Conservation (phyloP, 1,139 yeast genomes). For the Suhomyces bokatorum region DNA sequence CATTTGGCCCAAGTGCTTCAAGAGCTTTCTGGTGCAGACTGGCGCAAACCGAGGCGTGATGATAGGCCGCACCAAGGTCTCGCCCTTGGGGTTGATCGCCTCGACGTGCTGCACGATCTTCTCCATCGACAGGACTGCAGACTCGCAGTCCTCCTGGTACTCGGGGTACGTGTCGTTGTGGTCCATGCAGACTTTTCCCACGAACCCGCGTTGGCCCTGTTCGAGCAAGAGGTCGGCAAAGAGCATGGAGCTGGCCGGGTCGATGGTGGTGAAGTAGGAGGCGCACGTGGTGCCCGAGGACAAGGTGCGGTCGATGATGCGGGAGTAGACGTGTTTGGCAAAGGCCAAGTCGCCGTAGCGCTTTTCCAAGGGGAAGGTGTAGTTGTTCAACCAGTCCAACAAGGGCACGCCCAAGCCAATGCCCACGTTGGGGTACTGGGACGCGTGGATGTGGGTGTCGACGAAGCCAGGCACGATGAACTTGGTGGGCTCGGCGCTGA, state of each 20-base stretch:
- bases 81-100: constrained; percentile 49
- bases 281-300: constrained; percentile 88
- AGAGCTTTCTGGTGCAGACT: constrained; percentile 65
- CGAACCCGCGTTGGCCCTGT: constrained; percentile 81
- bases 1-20: constrained; percentile 63
- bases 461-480: constrained; percentile 91
- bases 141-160: constrained; percentile 62
- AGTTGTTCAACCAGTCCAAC: constrained; percentile 82
- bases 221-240: constrained; percentile 70
- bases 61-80: constrained; percentile 62
- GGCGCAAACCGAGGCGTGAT: constrained; percentile 96
- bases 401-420: constrained; percentile 84
- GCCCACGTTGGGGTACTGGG: constrained; percentile 94
- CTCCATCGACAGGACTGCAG: constrained; percentile 58
- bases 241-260: constrained; percentile 68
- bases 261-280: constrained; percentile 86
- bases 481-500: constrained; percentile 31
- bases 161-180: constrained; percentile 62
- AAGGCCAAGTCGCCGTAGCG: constrained; percentile 37
- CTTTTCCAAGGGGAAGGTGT: constrained; percentile 87
- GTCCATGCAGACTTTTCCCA: constrained; percentile 94
- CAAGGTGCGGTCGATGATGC: constrained; percentile 67
- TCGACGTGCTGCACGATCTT: constrained; percentile 59
- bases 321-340: constrained; percentile 63
- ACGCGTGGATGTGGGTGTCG: constrained; percentile 95